Percentiles rank a stretch among this genome's conserved stretches.
Conservation (phyloP, 2,329 filamentous ascomycete species). For the Penicillium sp. region DNA sequence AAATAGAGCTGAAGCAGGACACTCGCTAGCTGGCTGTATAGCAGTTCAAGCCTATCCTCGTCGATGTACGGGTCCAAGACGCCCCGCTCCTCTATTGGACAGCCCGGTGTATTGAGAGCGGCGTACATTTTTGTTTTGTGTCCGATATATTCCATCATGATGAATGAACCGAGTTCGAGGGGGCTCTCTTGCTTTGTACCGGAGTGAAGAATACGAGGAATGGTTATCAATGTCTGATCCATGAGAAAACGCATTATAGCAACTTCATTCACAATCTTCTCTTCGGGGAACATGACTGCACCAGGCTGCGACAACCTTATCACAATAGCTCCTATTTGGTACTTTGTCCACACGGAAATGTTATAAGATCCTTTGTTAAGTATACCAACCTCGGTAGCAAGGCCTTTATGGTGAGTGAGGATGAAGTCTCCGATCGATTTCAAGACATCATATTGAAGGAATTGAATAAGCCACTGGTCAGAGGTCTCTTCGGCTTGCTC, state of each 20-base stretch:
- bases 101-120: neutral
- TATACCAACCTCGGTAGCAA: no score
- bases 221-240: neutral
- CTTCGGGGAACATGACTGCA: neutral
- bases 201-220: neutral
- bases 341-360: neutral
- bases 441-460: no score
- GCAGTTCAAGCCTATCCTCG: neutral
- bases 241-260: neutral
- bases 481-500: no score
- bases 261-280: neutral
- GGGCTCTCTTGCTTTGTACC: neutral
- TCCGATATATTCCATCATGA: neutral
- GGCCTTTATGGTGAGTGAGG: no score
- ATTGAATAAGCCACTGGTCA: no score
- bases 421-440: no score
- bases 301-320: neutral
- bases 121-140: neutral
- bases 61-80: neutral
- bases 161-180: neutral
- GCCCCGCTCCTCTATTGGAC: neutral
- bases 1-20: neutral
- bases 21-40: neutral
- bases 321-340: neutral
- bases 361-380: no score